Evolutionary conservation across 345 rosid species (phyloP).

Genomic region (Brassica nigra): DNA sequence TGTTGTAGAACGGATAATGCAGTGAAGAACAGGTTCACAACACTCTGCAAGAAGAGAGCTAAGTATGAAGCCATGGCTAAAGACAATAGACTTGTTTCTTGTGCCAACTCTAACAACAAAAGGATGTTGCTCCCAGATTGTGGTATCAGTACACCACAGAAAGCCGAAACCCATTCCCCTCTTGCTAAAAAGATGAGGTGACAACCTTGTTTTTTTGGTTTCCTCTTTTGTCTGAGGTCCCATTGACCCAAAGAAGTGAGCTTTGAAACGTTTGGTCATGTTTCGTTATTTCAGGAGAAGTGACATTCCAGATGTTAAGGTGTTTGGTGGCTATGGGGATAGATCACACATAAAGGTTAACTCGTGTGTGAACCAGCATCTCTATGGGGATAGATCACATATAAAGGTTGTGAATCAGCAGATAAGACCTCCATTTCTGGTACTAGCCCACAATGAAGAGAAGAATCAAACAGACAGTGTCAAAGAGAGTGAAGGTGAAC

Average conservation of each 20-base stretch:
- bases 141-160: conserved; percentile 49
- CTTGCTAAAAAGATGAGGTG: conserved; percentile 64
- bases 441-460: conserved; percentile 52
- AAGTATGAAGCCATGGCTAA: conserved; percentile 87
- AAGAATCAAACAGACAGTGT: conserved; percentile 41
- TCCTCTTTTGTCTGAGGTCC: background rate
- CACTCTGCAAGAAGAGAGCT: conserved; percentile 94
- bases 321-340: conserved; percentile 48
- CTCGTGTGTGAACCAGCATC: conserved; percentile 18
- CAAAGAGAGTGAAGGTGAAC: conserved; percentile 59
- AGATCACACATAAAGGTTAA: conserved; percentile 54
- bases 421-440: conserved; percentile 64
- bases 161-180: conserved; percentile 46
- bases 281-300: conserved; percentile 56
- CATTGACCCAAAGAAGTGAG: conserved; percentile 11
- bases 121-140: conserved; percentile 53
- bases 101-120: conserved; percentile 66
- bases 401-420: conserved; percentile 44
- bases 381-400: background rate
- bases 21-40: conserved; percentile 92
- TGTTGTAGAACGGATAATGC: conserved; percentile 90
- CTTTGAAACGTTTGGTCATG: conserved; percentile 6
- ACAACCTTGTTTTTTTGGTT: background rate
- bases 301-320: conserved; percentile 53
- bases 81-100: conserved; percentile 59